These are phyloP conservation scores for Taiwanofungus camphoratus DNA, from an alignment of 1,284 basidiomycete species.

Conservation along the genomic window DNA sequence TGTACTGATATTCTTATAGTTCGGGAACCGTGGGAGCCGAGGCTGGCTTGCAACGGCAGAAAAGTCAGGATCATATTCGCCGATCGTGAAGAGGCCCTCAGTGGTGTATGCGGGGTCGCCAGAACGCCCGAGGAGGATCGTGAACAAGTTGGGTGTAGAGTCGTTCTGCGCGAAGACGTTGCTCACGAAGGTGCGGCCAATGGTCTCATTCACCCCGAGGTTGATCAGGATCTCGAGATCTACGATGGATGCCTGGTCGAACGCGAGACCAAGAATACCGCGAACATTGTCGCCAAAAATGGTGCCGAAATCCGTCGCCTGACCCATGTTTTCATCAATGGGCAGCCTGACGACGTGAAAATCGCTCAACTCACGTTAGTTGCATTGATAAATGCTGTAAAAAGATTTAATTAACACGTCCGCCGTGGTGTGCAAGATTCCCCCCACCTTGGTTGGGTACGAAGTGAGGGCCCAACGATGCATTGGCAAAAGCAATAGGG, in stretches of 20 bases:
- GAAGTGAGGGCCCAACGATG: conserved; percentile 23
- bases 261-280: conserved; percentile 25
- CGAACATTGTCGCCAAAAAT: conserved; percentile 19
- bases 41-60: conserved; percentile 21
- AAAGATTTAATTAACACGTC: not conserved
- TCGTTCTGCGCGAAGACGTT: conserved; percentile 24
- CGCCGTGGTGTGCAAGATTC: not conserved
- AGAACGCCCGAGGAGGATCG: conserved; percentile 24
- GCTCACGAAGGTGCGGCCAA: conserved; percentile 20
- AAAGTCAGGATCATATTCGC: conserved; percentile 22
- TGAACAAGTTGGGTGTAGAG: conserved; percentile 23
- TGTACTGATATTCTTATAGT: conserved; percentile 39
- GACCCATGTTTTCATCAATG: not conserved
- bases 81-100: conserved; percentile 27
- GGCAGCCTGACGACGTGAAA: conserved; percentile 8
- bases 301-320: conserved; percentile 18
- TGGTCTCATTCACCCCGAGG: conserved; percentile 11
- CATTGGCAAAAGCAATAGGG: conserved; percentile 22
- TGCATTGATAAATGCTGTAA: conserved; percentile 27
- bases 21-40: conserved; percentile 42
- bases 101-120: conserved; percentile 20
- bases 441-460: conserved; percentile 25
- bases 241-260: conserved; percentile 20
- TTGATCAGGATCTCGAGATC: conserved; percentile 11
- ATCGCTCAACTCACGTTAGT: conserved; percentile 16